Evolutionary conservation across 768 basidiomycete species (phyloP), one percentile per base, ranked within the genome.

Genomic region (Tulasnella sp.): DNA sequence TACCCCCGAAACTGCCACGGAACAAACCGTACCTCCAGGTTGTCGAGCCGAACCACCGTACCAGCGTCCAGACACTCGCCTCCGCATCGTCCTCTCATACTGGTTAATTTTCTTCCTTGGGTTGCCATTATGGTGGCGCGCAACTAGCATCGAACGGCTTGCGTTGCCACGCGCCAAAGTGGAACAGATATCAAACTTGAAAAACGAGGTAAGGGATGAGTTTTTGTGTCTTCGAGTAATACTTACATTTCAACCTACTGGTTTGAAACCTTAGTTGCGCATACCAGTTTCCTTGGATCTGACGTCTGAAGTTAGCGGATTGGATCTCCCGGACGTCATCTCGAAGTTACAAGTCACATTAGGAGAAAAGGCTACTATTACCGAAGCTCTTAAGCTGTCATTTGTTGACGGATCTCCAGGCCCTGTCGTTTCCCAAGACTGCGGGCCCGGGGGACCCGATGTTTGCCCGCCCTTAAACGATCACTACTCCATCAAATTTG

Each of bases 81-180:
- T 92, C 81, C 85, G 85, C 36, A 91, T 96, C 81, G 87, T 97
- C 79, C 84, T 87, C 5, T 89, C 93, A 0, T 98, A 97, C 85
- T 96, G 96, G 91, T 77, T 89, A 36, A 85, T 95, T 38, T 88
- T 98, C 46, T 81, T 97, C 44, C 85, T 95, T 9, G 92, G 92
- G 1, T 80, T 97, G 27, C 98, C 98, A 3, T 88, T 95, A 74
- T 99, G 98, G 98, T 98, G 96, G 95, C 88, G 88, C 75, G 92
- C 94, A 38, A 99, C 98, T 6, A 94, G 93, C 81, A 97, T 99
- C 39, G 89, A 96, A 83, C 90, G 97, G 38, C 87, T 93, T 21
- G 87, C 92, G 0, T 86, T 98, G 18, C 95, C 97, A 1, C 86
- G 88, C 10, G 85, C 86, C 62, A 88, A 90, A 31, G 91, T 96